phyloP scores from a whole-genome alignment of 345 rosid genomes.

The Salix purpurea region DNA sequence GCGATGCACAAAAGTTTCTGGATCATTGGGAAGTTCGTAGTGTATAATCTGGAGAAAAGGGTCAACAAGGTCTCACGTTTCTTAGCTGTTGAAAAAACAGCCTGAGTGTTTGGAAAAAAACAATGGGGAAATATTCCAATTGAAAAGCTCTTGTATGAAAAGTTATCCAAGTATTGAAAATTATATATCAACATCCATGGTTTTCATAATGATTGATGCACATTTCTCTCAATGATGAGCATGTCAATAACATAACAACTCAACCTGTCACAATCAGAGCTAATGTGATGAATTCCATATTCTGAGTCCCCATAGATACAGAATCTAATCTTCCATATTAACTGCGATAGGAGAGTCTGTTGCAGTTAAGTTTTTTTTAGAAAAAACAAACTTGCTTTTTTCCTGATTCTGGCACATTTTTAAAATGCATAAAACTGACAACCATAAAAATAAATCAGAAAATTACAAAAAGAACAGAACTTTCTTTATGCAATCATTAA shows the following conservation, averaged over 20 bases:
- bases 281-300: not conserved
- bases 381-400: not conserved
- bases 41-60: conserved; percentile 65
- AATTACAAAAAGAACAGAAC: too few relatives aligned
- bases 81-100: not conserved
- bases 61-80: conserved; percentile 10
- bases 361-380: not conserved
- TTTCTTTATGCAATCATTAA: too few relatives aligned
- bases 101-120: not conserved
- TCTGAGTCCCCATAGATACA: not conserved
- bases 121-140: not conserved
- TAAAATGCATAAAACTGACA: not conserved
- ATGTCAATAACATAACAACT: conserved; percentile 3
- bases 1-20: conserved; percentile 97
- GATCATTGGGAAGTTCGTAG: conserved; percentile 94
- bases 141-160: not conserved
- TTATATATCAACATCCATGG: not conserved
- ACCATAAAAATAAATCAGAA: too few relatives aligned
- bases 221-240: not conserved
- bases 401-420: not conserved
- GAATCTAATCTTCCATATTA: not conserved
- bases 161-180: not conserved
- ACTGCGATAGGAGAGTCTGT: not conserved
- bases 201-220: not conserved
- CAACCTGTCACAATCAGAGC: not conserved